These are phyloP conservation scores for Tympanopsis confertula DNA, from an alignment of 2,329 filamentous ascomycete species.

Conservation along the genomic window DNA sequence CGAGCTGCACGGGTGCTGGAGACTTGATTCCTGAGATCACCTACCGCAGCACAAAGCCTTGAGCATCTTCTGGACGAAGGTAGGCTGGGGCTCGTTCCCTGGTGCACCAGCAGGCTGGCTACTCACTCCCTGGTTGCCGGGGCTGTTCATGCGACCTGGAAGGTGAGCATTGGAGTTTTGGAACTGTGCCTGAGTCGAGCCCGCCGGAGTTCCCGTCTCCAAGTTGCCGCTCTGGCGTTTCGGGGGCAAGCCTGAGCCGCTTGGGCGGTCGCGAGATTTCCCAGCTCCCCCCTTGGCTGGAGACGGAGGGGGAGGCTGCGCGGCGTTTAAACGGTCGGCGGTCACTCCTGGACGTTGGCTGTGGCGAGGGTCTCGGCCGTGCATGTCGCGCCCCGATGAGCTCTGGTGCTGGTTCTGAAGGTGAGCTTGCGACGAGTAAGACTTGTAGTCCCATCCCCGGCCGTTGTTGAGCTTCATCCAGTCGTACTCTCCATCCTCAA, in stretches of 20 bases:
- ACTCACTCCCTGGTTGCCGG: constrained; percentile 26
- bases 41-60: constrained; percentile 52
- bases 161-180: constrained; percentile 51
- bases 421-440: constrained; percentile 43
- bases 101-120: constrained; percentile 27
- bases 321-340: constrained; percentile 39
- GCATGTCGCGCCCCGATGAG: constrained; percentile 46
- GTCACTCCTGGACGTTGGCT: constrained; percentile 38
- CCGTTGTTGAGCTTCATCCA: constrained; percentile 65
- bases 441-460: constrained; percentile 55
- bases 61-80: constrained; percentile 49
- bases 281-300: constrained; percentile 35
- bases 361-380: constrained; percentile 32
- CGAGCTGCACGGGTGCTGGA: not conserved
- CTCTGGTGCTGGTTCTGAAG: constrained; percentile 31
- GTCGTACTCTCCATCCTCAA: constrained; percentile 59
- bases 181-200: constrained; percentile 51
- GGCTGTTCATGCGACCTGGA: constrained; percentile 23
- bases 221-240: constrained; percentile 37
- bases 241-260: constrained; percentile 29
- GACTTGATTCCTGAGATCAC: constrained; percentile 1
- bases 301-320: constrained; percentile 38
- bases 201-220: constrained; percentile 42
- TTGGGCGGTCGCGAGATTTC: constrained; percentile 37
- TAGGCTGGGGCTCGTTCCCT: constrained; percentile 37